Evolutionary conservation across 495 filamentous ascomycete species (phyloP).

Genomic region (Daldinia grandis): DNA sequence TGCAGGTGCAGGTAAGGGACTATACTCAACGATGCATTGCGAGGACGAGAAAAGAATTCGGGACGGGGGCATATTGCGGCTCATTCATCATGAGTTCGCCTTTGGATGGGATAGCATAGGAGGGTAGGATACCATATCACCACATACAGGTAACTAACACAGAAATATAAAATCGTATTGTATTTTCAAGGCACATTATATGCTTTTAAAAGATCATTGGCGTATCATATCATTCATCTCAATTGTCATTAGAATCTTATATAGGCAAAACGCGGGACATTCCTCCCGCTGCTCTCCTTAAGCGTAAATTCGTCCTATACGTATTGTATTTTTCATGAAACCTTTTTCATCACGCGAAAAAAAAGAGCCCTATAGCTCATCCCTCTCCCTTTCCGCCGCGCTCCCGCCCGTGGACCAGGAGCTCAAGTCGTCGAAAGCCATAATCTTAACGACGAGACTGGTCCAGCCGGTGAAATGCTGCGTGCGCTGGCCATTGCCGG

Average conservation of each 20-base stretch:
- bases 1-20: background rate
- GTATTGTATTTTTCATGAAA: background rate
- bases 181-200: background rate
- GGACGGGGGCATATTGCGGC: slow-evolving; percentile 13
- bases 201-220: background rate
- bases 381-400: slow-evolving; percentile 14
- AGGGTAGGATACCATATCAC: background rate
- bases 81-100: slow-evolving; percentile 38
- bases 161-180: background rate
- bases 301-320: background rate
- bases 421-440: slow-evolving; percentile 73
- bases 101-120: background rate
- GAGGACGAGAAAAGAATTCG: background rate
- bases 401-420: slow-evolving; percentile 14
- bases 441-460: slow-evolving; percentile 95
- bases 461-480: slow-evolving; percentile 99
- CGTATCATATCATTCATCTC: slow-evolving; percentile 12
- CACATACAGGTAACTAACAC: slow-evolving; percentile 13
- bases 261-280: background rate
- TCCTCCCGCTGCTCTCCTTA: background rate
- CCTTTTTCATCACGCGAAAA: background rate
- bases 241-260: background rate
- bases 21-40: background rate
- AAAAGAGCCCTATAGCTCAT: slow-evolving; percentile 45
- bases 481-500: slow-evolving; percentile 88